Evolutionary conservation across 768 basidiomycete genomes (phyloP), one percentile per base, ranked within the genome.

Genomic region (Porphyrellus cyaneotinctus): DNA sequence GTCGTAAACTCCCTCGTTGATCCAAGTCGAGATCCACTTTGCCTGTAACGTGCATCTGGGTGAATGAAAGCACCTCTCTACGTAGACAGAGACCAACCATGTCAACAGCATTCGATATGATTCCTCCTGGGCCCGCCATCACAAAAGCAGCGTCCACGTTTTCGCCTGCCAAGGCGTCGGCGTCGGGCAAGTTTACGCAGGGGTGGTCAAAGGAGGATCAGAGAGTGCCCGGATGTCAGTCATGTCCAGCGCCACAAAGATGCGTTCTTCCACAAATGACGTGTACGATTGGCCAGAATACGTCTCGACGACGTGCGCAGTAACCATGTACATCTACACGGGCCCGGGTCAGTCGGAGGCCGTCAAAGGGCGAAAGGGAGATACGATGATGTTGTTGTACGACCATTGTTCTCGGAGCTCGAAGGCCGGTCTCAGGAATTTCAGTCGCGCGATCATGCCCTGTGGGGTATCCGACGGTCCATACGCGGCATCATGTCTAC

Each of bases 221-320:
- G 13, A 72, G 49, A 71, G 75, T 0, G 75, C 78, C 1, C 76
- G 72, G 9, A 61, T 0, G 59, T 51, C n/a, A n/a, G n/a, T n/a
- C 78, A 81, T 78, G 17, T 62, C 63, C 8, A 79, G 55, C 0
- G 75, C 75, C 0, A 49, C 28, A 44, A 79, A 71, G 13, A 80
- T 67, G 10, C 75, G 75, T 24, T 70, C 66, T 17, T 66, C 56
- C 17, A 78, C 75, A 32, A 77, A 81, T 3, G 70, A 62, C 10
- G 62, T 58, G 51, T 74, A 78, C 2, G 66, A 41, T 38, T 60
- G 59, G 2, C 61, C 70, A 0, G 74, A 52, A 42, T 73, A 72
- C 22, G 47, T 65, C 10, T 61, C 56, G 23, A 78, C 53, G 12
- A 78, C 56, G 38, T 77, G 58, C 1, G 70, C 50, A 6, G 54